Evolutionary conservation across 805 yeast genomes (phyloP).

Genomic region (Maudiozyma saulgeensis): DNA sequence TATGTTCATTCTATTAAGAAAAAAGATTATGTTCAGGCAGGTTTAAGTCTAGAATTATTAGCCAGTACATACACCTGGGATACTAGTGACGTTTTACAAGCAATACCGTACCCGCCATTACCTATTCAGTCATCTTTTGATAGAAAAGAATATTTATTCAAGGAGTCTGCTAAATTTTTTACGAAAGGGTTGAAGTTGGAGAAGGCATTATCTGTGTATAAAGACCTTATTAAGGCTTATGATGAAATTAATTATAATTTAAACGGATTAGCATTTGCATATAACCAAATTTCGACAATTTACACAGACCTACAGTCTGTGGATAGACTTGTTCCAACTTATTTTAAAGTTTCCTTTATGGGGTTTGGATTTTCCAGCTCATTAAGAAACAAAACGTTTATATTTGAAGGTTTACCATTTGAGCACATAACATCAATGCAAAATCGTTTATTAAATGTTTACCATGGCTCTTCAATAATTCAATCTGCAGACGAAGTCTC

Average conservation of each 20-base stretch:
- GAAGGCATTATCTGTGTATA: slow-evolving; percentile 69
- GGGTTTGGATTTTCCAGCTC: slow-evolving; percentile 81
- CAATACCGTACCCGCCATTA: slow-evolving; percentile 54
- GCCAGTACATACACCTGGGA: slow-evolving; percentile 74
- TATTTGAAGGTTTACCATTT: slow-evolving; percentile 79
- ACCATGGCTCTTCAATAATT: slow-evolving; percentile 74
- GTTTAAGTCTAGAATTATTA: slow-evolving; percentile 64
- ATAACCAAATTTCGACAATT: slow-evolving; percentile 56
- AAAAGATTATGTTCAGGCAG: slow-evolving; percentile 70
- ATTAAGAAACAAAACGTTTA: slow-evolving; percentile 64
- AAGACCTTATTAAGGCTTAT: slow-evolving; percentile 68
- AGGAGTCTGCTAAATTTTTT: slow-evolving; percentile 60
- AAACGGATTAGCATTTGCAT: slow-evolving; percentile 62
- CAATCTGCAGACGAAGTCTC: slow-evolving; percentile 47
- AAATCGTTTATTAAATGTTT: slow-evolving; percentile 59
- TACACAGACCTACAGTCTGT: slow-evolving; percentile 56
- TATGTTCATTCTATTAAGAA: slow-evolving; percentile 53
- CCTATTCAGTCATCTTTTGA: slow-evolving; percentile 78
- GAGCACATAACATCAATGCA: slow-evolving; percentile 81
- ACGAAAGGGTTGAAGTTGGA: slow-evolving; percentile 65
- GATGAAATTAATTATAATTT: slow-evolving; percentile 66
- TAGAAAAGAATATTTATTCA: slow-evolving; percentile 64
- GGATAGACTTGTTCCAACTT: slow-evolving; percentile 68
- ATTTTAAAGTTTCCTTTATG: slow-evolving; percentile 67
- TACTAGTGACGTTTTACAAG: slow-evolving; percentile 44